Base-by-base conservation (phyloP, 306 rosid species). In the Macrotyloma uniflorum region DNA sequence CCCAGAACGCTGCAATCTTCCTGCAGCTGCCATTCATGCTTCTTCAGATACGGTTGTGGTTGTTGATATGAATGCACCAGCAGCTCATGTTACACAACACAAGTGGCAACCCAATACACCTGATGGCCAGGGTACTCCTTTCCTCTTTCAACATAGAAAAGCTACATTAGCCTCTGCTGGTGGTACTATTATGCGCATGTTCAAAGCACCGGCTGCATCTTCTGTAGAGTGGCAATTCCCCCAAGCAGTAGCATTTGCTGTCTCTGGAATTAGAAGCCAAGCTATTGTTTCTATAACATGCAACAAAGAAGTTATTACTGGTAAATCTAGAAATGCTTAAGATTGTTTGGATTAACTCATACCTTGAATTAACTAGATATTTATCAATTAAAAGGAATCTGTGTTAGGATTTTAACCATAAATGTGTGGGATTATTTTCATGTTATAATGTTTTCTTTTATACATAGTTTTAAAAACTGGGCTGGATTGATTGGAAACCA, bases 61-160 rank as follows among this genome's bases (percentile, higher is more conserved):
- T 76, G 98, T 93, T 69, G 97, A 91, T 82, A 78, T 86, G 75
- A 86, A 92, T 79, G 98, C 97, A 32, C 99, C 99, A 26, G 96
- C 98, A 55, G 96, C 94, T 66, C 90, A 79, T 88, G 88, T 96
- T 68, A 98, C 90, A 10, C 97, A 87, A 82, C 99, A 96, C 86
- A 93, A 85, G 86, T 96, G 99, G 97, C 99, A 96, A 83, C 97
- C 99, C 59, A 93, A 96, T 84, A 93, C 99, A 16, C 98, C 99
- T 69, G 96, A 96, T 72, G 99, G 99, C 70, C 94, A 96, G 80
- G 99, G 99, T 66, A 80, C 93, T 85, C 99, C 99, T 67, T 96
- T 95, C 86, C 97, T 96, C 75, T 96, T 96, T 82, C 91, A 96
- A 76, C 98, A 91, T 79, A 97, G 97, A 76, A 96, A 88, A 83